Conservation (phyloP, 164 flowering plant genomes). For the Chimonanthus salicifolius region DNA sequence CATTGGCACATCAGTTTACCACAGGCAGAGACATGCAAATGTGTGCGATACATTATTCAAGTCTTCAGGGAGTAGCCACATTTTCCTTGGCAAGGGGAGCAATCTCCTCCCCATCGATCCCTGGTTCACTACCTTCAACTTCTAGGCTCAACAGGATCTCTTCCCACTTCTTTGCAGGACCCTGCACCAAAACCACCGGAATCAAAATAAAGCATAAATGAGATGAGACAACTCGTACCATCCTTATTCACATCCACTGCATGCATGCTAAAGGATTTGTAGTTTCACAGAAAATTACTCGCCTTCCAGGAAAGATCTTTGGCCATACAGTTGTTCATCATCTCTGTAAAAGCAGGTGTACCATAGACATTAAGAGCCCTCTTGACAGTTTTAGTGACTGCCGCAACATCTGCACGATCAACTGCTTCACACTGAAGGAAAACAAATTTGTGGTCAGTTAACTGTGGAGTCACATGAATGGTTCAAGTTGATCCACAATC, state of each 20-base stretch:
- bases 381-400: slow-evolving; percentile 40
- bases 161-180: slow-evolving; percentile 84
- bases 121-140: slow-evolving; percentile 60
- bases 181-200: slow-evolving; percentile 36
- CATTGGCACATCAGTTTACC: background rate
- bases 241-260: background rate
- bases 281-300: slow-evolving; percentile 5
- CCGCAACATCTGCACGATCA: slow-evolving; percentile 69
- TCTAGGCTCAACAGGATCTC: slow-evolving; percentile 47
- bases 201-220: background rate
- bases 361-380: slow-evolving; percentile 60
- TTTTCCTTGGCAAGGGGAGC: slow-evolving; percentile 88
- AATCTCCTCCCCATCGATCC: slow-evolving; percentile 75
- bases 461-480: background rate
- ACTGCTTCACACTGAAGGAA: slow-evolving; percentile 58
- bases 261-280: background rate
- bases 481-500: background rate
- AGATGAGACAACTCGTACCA: background rate
- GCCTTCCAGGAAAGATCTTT: slow-evolving; percentile 99
- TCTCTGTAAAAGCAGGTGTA: slow-evolving; percentile 58
- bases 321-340: slow-evolving; percentile 82
- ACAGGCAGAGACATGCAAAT: background rate
- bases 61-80: slow-evolving; percentile 73
- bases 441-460: background rate
- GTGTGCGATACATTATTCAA: background rate